phyloP scores from a whole-genome alignment of 306 rosid species.

The Medicago truncatula region DNA sequence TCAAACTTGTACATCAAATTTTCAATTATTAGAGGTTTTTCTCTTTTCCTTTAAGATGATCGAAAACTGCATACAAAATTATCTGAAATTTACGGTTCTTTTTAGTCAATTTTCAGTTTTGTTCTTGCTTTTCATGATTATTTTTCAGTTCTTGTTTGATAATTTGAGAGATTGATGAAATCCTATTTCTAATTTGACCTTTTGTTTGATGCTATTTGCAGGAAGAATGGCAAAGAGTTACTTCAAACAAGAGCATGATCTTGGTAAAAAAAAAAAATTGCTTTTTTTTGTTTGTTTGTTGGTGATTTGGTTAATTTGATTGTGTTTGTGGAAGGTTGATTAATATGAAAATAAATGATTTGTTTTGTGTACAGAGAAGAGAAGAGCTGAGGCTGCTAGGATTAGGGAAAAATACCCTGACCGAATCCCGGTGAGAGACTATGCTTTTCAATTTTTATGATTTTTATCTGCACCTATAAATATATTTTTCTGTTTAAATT shows the following conservation, averaged over 20 bases:
- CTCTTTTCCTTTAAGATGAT: constrained; percentile 17
- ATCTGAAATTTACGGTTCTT: constrained; percentile 13
- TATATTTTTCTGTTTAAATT: background rate
- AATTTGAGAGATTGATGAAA: background rate
- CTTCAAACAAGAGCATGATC: constrained; percentile 98
- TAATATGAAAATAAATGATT: constrained; percentile 17
- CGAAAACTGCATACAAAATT: background rate
- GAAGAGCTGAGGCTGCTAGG: constrained; percentile 90
- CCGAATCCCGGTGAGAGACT: constrained; percentile 79
- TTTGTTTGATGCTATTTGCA: constrained; percentile 53
- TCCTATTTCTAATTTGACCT: constrained; percentile 29
- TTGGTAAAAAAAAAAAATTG: constrained; percentile 65
- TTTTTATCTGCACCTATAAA: background rate
- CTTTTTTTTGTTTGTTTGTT: no score
- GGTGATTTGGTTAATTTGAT: constrained; percentile 28
- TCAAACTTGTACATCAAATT: background rate
- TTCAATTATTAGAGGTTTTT: constrained; percentile 25
- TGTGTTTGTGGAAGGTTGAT: constrained; percentile 21
- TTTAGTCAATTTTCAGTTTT: constrained; percentile 29
- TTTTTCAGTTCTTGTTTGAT: constrained; percentile 16
- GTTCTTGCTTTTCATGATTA: constrained; percentile 4
- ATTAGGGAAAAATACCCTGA: constrained; percentile 93
- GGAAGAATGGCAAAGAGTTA: constrained; percentile 86
- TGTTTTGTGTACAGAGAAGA: constrained; percentile 67
- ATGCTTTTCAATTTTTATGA: constrained; percentile 12